Evolutionary conservation across 2,329 filamentous ascomycete species (phyloP).

Genomic region (Lasiodiplodia sp.): DNA sequence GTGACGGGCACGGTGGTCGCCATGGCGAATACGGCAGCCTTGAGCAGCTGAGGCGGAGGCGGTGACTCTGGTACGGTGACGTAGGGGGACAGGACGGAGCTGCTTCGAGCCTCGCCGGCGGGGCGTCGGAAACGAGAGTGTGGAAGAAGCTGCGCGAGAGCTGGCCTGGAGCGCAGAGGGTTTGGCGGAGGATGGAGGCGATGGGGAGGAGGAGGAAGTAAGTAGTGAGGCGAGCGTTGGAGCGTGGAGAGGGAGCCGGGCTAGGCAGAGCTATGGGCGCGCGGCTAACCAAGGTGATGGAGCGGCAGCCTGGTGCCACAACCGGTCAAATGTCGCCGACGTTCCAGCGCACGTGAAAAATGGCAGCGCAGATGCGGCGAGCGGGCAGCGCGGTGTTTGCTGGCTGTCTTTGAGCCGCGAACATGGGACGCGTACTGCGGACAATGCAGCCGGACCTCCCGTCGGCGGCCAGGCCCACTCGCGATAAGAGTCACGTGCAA

Average conservation of each 20-base stretch:
- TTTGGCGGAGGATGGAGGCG: constrained; percentile 3
- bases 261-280: neutral
- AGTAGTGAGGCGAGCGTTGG: constrained; percentile 1
- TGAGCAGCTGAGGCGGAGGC: constrained; percentile 31
- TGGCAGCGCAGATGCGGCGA: neutral
- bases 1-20: constrained; percentile 57
- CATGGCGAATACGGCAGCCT: constrained; percentile 38
- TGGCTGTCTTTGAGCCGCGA: constrained; percentile 6
- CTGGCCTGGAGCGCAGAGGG: neutral
- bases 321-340: neutral
- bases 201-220: constrained; percentile 2
- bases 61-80: constrained; percentile 20
- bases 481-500: constrained; percentile 17
- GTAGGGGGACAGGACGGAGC: constrained; percentile 25
- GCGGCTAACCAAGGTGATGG: constrained; percentile 4
- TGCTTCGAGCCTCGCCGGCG: constrained; percentile 20
- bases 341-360: neutral
- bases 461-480: neutral
- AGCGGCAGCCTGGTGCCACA: neutral
- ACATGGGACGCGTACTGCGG: neutral
- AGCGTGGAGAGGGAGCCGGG: neutral
- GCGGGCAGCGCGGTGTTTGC: neutral
- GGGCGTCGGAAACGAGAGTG: constrained; percentile 7
- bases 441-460: neutral
- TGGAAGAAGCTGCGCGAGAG: constrained; percentile 4